A percentile compares a stretch with the other conserved stretches of the same genome.
Evolutionary conservation across 73 alveolate species (phyloP).

Genomic region (Tetrahymena malaccensis): DNA sequence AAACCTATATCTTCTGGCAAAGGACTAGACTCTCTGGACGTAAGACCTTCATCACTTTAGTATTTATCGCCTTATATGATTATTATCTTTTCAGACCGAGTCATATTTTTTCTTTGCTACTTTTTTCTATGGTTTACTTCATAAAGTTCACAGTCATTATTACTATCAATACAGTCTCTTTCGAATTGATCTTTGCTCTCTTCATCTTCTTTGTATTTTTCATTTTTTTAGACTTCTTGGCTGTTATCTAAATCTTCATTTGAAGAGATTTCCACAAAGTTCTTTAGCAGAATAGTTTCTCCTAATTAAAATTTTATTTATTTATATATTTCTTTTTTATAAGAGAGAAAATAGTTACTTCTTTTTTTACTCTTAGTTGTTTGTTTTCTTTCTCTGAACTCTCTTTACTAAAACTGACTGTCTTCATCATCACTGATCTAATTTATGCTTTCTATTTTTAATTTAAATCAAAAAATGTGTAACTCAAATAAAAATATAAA

Average conservation of each 20-base stretch:
- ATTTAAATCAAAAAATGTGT: too few relatives aligned
- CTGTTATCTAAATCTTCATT: neutral
- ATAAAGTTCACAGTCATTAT: neutral
- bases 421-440: neutral
- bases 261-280: neutral
- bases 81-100: neutral
- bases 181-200: neutral
- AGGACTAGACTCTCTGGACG: neutral
- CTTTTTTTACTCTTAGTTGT: neutral
- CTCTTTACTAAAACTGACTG: neutral
- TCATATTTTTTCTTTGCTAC: neutral
- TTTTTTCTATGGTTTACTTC: neutral
- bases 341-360: neutral
- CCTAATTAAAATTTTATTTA: neutral
- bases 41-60: neutral
- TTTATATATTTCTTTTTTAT: neutral
- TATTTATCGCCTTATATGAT: neutral
- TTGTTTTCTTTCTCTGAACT: neutral
- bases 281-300: neutral
- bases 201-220: neutral
- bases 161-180: neutral
- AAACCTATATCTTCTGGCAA: neutral
- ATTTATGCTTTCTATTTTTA: neutral
- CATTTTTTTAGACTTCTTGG: neutral
- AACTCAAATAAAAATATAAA: too few relatives aligned